Conservation (phyloP, 306 rosid species). For the Cucurbita pepo region DNA sequence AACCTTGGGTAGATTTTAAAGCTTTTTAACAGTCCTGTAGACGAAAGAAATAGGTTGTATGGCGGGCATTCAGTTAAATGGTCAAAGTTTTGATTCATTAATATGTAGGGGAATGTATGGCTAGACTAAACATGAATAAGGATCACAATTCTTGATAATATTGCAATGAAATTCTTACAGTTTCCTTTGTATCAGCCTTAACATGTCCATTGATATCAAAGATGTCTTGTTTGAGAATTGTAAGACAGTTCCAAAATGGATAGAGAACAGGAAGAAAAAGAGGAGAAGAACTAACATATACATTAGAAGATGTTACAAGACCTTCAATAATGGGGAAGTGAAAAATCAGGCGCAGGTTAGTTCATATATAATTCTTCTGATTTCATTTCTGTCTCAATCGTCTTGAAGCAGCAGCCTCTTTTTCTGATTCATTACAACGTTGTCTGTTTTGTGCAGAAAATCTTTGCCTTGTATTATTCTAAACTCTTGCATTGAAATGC, state of each 20-base stretch:
- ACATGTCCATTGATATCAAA: too few relatives aligned
- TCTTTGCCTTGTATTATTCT: background rate
- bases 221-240: background rate
- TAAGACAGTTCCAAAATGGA: background rate
- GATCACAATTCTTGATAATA: background rate
- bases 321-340: background rate
- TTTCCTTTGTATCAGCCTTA: background rate
- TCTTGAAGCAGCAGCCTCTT: background rate
- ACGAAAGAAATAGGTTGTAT: background rate
- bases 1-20: background rate
- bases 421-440: background rate
- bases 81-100: background rate
- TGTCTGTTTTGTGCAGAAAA: background rate
- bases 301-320: background rate
- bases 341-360: background rate
- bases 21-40: background rate
- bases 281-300: background rate
- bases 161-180: background rate
- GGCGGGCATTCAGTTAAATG: background rate
- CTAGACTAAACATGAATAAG: background rate
- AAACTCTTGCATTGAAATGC: background rate
- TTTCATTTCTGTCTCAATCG: background rate
- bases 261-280: background rate
- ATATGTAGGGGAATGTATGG: background rate
- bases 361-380: background rate